Base-by-base conservation (phyloP, 2,329 filamentous ascomycete genomes). In the Alternaria consortialis region DNA sequence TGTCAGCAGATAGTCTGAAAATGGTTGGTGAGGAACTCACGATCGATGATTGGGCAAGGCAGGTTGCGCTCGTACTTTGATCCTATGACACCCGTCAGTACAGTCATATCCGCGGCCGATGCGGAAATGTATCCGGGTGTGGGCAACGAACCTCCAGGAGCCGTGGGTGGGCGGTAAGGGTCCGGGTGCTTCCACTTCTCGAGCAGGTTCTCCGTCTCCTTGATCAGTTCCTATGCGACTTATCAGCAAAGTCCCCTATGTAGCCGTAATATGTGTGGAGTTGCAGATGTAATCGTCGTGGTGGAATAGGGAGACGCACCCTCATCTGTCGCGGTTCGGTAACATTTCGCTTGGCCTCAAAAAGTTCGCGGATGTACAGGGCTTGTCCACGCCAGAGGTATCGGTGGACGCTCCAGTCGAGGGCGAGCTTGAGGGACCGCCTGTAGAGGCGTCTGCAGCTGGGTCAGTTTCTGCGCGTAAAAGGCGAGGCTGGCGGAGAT, bases 101-200 rank as follows among this genome's bases (percentile, higher is more conserved):
- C 66, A 47, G 31, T 61, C 59, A 62, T 60, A 62, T 63, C 58
- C 50, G 61, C 69, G 66, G 69, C 69, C 68, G 68, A 44, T 23
- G 43, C 67, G 60, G 65, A 67, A 64, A 65, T 57, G 46, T 64
- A 66, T 70, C 66, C 66, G 68, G 44, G 53, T 39, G 39, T 40
- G 54, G 56, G 58, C 36, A 60, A 65, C 69, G 54, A 86, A 95
- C 94, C 95, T 86, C 95, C 95, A 11, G 95, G 95, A 39, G 95
- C 94, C 42, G 93, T 97, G 13, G 95, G 95, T 67, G 90, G 88
- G 70, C 87, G 85, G 79, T 97, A 98, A 32, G 95, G 94, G 79
- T 99, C 95, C 4, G 95, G 95, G 77, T 99, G 95, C 83, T 98
- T 98, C 94, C 94, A 99, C 80, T 90, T 91, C 74, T 95, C 88